These are phyloP conservation scores for Hippophae rhamnoides DNA, from an alignment of 306 rosid genomes.

Conservation along the genomic window DNA sequence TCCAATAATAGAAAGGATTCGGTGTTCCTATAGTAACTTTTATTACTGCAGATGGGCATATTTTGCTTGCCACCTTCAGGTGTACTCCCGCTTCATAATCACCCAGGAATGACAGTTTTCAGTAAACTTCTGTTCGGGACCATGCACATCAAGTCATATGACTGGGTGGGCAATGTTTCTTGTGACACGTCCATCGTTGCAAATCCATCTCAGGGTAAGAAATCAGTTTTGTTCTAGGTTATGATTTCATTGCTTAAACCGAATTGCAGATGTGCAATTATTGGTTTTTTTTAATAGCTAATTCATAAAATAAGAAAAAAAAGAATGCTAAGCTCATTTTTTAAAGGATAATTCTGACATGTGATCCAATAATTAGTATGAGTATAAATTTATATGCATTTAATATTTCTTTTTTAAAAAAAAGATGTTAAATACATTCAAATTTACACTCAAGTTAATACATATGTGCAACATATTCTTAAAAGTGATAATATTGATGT, in stretches of 20 bases:
- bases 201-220: conserved; percentile 48
- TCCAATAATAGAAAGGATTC: neutral
- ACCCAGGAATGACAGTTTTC: conserved; percentile 65
- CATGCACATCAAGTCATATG: conserved; percentile 42
- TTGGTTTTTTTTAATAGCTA: too few relatives aligned
- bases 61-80: conserved; percentile 54
- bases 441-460: too few relatives aligned
- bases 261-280: too few relatives aligned
- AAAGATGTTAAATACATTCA: too few relatives aligned
- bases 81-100: conserved; percentile 58
- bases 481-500: too few relatives aligned
- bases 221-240: neutral
- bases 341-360: too few relatives aligned
- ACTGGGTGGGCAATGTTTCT: conserved; percentile 49
- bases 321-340: too few relatives aligned
- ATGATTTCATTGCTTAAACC: neutral
- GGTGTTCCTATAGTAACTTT: neutral
- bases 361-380: too few relatives aligned
- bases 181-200: conserved; percentile 20
- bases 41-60: conserved; percentile 39
- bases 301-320: too few relatives aligned
- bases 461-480: too few relatives aligned
- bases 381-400: too few relatives aligned
- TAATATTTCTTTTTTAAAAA: too few relatives aligned
- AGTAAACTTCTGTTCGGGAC: conserved; percentile 54